Evolutionary conservation across 345 rosid species (phyloP), one percentile per base, ranked within the genome.

Genomic region (Syzygium grande): DNA sequence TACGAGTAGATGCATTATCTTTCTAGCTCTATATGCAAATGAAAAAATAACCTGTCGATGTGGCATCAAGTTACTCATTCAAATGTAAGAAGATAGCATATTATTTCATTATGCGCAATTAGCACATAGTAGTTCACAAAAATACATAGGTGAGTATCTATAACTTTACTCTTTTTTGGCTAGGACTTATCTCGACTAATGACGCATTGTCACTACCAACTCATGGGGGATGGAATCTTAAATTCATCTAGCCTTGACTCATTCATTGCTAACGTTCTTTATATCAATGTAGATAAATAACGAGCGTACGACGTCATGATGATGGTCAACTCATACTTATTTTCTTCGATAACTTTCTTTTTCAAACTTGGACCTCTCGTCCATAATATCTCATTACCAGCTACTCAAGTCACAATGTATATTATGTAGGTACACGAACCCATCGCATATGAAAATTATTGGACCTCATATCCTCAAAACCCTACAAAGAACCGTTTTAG

Each of bases 101-200:
- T 9, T 56, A 23, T 56, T 56, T 56, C n/a, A 0, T 0, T 11
- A 10, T 23, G 11, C 0, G 1, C 61, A 23, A 56, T 56, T n/a
- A 1, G 21, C 61, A 23, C 10, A 56, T 1, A 56, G 12, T 56
- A 56, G 61, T 56, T 56, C 61, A 56, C 25, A 56, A 27, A 56
- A 12, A 56, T 56, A 9, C n/a, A 23, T 2, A 56, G 10, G 61
- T 23, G 5, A 23, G n/a, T 56, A 56, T 56, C 0, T 4, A 43
- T 43, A 56, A 56, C 61, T 27, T 12, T 0, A 23, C 13, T 8
- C 5, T 11, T 56, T 0, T 23, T 1, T 56, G 12, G 2, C 1
- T 1, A 56, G 0, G 61, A 56, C 61, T 56, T 23, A 56, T 56
- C n/a, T 56, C 0, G 61, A 56, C 61, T 43, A 43, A 43, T 43